Conservation (phyloP, 192 early-diverging fungal species). For the Mortierella alpina region DNA sequence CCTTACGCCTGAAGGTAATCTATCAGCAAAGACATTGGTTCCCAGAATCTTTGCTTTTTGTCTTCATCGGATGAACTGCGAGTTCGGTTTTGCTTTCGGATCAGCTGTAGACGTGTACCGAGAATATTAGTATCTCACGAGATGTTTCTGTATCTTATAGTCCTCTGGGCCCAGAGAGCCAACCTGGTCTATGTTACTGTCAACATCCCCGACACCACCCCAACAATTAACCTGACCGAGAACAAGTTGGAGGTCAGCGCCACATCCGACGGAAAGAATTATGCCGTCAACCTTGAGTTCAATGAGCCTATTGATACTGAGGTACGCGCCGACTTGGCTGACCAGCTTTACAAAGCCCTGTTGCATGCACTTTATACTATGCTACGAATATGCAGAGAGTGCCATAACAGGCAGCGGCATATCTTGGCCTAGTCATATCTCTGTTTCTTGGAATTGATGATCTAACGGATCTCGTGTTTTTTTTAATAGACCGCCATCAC, state of each 20-base stretch:
- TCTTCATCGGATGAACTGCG: neutral
- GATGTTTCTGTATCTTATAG: conserved; percentile 24
- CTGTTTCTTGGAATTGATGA: neutral
- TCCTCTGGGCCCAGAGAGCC: conserved; percentile 92
- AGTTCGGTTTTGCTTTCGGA: neutral
- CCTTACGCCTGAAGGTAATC: conserved; percentile 44
- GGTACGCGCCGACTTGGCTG: conserved; percentile 47
- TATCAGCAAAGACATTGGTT: neutral
- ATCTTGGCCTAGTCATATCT: neutral
- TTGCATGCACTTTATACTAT: neutral
- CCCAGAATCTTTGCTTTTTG: neutral
- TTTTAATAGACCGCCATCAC: conserved; percentile 70
- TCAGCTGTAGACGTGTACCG: neutral
- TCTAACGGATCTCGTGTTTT: no score
- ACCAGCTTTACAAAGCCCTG: no score
- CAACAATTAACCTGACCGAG: conserved; percentile 63
- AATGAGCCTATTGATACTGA: conserved; percentile 77
- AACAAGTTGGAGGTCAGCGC: conserved; percentile 74
- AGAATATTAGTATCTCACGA: neutral
- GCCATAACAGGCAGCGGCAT: neutral
- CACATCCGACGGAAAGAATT: conserved; percentile 68
- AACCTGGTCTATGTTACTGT: conserved; percentile 88
- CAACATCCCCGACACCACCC: conserved; percentile 76
- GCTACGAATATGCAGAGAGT: neutral
- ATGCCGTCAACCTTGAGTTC: conserved; percentile 82